These are phyloP conservation scores for Agrocybe praecox DNA, from an alignment of 768 basidiomycete species.

Conservation along the genomic window DNA sequence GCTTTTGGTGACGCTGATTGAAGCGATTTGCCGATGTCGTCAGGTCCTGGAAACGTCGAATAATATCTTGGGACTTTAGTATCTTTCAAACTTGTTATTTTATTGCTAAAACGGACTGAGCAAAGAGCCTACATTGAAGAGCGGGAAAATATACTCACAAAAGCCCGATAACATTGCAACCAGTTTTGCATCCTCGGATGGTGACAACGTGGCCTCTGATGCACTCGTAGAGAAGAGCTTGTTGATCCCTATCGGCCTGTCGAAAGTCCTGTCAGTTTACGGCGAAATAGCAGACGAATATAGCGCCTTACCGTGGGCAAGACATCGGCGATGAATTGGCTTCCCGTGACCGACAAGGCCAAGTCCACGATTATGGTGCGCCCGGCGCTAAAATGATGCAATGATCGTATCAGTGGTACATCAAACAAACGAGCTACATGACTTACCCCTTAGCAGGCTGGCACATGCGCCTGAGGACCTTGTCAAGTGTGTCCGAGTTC, in stretches of 20 bases:
- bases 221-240: conserved; percentile 80
- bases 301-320: conserved; percentile 59
- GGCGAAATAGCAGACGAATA: conserved; percentile 6
- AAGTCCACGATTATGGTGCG: conserved; percentile 87
- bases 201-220: conserved; percentile 88
- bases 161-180: conserved; percentile 90
- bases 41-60: not conserved
- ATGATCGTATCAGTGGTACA: not conserved
- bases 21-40: conserved; percentile 2
- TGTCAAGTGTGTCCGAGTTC: conserved; percentile 73
- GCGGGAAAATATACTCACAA: conserved; percentile 47
- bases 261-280: not conserved
- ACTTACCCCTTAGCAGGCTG: conserved; percentile 79
- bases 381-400: conserved; percentile 41
- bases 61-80: not conserved
- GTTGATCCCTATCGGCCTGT: conserved; percentile 86
- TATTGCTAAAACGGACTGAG: conserved; percentile 30
- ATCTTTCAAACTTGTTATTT: conserved; percentile 32
- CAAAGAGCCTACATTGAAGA: not conserved
- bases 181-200: conserved; percentile 88
- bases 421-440: not conserved
- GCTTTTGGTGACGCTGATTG: conserved; percentile 7
- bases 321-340: conserved; percentile 83
- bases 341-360: conserved; percentile 81
- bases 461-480: conserved; percentile 80